phyloP scores from a whole-genome alignment of 192 early-diverging fungal genomes.

The Ambispora gerdemannii region DNA sequence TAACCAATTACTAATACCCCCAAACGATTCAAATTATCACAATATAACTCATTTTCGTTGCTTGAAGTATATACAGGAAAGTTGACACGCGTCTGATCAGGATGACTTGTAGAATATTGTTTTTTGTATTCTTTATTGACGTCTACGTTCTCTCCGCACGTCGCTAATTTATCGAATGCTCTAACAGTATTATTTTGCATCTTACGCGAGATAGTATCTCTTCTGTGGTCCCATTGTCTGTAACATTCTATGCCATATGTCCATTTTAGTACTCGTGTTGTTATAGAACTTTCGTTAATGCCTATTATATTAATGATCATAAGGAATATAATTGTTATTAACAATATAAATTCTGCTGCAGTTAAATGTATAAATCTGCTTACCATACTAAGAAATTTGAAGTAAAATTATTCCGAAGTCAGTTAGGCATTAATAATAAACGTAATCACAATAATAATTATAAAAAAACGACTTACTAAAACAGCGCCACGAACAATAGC shows the following conservation, averaged over 20 bases:
- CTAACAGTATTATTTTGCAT: neutral
- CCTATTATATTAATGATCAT: neutral
- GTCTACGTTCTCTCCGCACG: neutral
- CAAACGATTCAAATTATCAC: constrained; percentile 3
- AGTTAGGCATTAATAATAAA: no score
- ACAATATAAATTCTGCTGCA: neutral
- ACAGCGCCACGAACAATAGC: constrained; percentile 52
- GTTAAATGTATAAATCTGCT: neutral
- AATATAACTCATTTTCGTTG: constrained; percentile 8
- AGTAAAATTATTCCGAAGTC: neutral
- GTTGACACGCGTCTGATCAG: neutral
- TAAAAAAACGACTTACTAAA: constrained; percentile 35
- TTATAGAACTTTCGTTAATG: neutral
- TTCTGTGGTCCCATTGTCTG: neutral
- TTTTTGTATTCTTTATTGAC: neutral
- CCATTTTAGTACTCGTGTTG: neutral
- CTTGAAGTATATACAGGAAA: constrained; percentile 6
- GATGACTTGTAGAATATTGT: neutral
- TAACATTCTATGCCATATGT: neutral
- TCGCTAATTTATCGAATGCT: neutral
- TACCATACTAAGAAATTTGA: neutral
- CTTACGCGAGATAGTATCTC: neutral
- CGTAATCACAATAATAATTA: no score
- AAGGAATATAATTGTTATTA: neutral
- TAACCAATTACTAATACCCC: constrained; percentile 4